phyloP scores from a whole-genome alignment of 352 stramenopile species.

The Phytophthora uliginosa region DNA sequence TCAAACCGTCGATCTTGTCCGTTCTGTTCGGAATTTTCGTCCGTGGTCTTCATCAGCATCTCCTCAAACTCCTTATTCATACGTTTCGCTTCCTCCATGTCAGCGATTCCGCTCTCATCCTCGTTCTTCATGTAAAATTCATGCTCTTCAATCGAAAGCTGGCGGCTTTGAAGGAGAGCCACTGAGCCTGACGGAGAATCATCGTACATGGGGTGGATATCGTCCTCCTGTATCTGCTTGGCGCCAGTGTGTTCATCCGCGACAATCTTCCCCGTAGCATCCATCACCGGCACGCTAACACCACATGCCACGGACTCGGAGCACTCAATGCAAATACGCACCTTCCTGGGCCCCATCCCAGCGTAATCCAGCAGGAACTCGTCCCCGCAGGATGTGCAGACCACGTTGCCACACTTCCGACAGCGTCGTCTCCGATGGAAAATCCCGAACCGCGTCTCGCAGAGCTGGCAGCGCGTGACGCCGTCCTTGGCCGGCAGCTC shows the following conservation, averaged over 20 bases:
- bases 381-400: conserved; percentile 70
- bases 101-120: conserved; percentile 51
- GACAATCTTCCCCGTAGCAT: conserved; percentile 8
- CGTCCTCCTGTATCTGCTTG: conserved; percentile 26
- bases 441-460: conserved; percentile 60
- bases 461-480: conserved; percentile 61
- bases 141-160: conserved; percentile 63
- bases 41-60: conserved; percentile 40
- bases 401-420: conserved; percentile 80
- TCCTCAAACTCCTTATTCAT: conserved; percentile 79
- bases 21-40: conserved; percentile 11
- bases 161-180: conserved; percentile 34
- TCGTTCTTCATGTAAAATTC: conserved; percentile 70
- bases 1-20: conserved; percentile 6
- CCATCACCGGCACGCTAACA: conserved; percentile 31
- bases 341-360: conserved; percentile 61
- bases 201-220: conserved; percentile 56
- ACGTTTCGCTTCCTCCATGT: conserved; percentile 73
- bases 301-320: conserved; percentile 56
- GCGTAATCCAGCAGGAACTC: conserved; percentile 65
- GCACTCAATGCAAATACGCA: conserved; percentile 76
- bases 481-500: conserved; percentile 64
- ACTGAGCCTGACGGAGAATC: conserved; percentile 40
- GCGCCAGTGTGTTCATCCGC: conserved; percentile 12
- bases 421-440: conserved; percentile 77